Evolutionary conservation across 2,329 filamentous ascomycete genomes (phyloP).

Genomic region (Beauveria scarabaeidicola): DNA sequence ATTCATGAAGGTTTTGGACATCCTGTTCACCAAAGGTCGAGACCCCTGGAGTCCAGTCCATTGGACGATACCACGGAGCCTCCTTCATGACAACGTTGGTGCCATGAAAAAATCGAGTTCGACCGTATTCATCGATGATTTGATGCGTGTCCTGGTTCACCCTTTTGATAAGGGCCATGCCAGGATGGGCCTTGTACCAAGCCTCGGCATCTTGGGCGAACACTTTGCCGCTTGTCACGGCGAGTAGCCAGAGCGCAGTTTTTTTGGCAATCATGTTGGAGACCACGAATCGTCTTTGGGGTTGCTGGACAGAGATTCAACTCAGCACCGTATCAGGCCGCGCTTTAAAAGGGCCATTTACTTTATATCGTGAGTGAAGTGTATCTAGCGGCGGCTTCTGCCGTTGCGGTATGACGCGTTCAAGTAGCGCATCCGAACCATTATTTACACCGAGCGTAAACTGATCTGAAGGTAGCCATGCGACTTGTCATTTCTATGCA

Average conservation of each 20-base stretch:
- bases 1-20: conserved; percentile 13
- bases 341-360: background rate
- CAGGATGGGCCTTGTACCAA: conserved; percentile 15
- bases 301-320: background rate
- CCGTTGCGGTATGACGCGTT: background rate
- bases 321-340: background rate
- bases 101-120: conserved; percentile 16
- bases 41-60: conserved; percentile 13
- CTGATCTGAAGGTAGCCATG: background rate
- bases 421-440: background rate
- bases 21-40: conserved; percentile 16
- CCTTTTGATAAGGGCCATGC: conserved; percentile 12
- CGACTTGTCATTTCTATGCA: background rate
- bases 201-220: conserved; percentile 9
- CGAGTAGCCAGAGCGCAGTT: background rate
- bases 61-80: conserved; percentile 14
- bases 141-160: conserved; percentile 15
- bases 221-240: background rate
- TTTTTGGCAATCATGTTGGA: background rate
- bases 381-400: background rate
- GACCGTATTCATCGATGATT: conserved; percentile 15
- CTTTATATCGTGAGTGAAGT: background rate
- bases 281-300: background rate
- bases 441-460: too few species aligned
- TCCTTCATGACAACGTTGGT: conserved; percentile 17